Evolutionary conservation across 345 rosid species (phyloP), one percentile per base, ranked within the genome.

Genomic region (Lepidium didymum): DNA sequence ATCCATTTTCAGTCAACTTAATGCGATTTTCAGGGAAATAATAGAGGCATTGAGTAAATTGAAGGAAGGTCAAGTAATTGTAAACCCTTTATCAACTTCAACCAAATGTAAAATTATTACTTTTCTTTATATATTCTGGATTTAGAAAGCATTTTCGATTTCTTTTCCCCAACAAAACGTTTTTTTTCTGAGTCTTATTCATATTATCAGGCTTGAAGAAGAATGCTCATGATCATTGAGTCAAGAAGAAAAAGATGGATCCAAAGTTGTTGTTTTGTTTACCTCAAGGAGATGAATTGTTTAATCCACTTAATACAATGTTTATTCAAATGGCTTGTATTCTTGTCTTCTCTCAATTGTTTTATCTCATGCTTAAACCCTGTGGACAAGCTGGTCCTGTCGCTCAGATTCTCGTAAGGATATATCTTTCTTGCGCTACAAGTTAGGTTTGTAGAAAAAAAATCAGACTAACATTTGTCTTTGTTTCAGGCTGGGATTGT

Each of bases 321-420:
- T 68, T 79, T 44, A 64, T 83, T 36, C 98, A 90, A 80, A 86
- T 85, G 56, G 77, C 89, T 23, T 80, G 86, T 61, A 88, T 93
- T 73, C 96, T 93, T 55, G 96, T 93, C 62, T 72, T 87, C 72
- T 87, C 98, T 40, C 97, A 93, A 3, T 68, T 87, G 75, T 93
- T 93, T 67, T 84, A 88, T 67, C 83, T 87, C 40, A 60, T 85
- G 44, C 76, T 94, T 79, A 91, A 94, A 67, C 85, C 87, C 5
- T 55, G 83, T 16, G 94, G 97, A 10, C 89, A 87, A 70, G 83
- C 96, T 6, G 97, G 96, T 38, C 97, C 97, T 19, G 78, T 93
- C 18, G 91, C 97, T 0, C 96, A 90, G 56, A 81, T 93, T 43
- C 85, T 93, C 47, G 98, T 86, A 76, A 64, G 72, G 9, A 13